Base-by-base conservation (phyloP, 768 basidiomycete species). In the Rubroboletus satanas region DNA sequence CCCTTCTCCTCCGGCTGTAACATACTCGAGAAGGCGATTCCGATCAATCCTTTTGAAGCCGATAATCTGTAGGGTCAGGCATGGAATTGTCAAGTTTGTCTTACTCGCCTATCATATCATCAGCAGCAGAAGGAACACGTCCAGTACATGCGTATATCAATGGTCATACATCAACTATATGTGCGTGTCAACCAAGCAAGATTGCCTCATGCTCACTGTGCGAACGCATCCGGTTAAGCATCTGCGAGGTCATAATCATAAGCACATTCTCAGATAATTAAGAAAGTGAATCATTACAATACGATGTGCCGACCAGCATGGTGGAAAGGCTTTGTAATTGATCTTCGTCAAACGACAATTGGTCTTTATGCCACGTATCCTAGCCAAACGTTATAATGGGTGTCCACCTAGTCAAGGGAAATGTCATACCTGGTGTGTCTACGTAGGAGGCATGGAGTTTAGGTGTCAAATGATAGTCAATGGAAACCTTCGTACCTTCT, bases 321-420 rank as follows among this genome's bases (percentile, higher is more conserved):
- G 87, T 85, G 26, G 90, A 90, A 61, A 96, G 79, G 61, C 83
- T 88, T 67, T 90, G 87, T 46, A 94, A 71, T 64, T 94, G 93
- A 65, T 95, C 93, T 71, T 96, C 93, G 64, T 91, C 84, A 69
- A 96, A 95, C 49, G 80, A 78, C 48, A 82, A 78, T 65, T 93
- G 90, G 71, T 96, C 93, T 64, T 88, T 90, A 65, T 90, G 89
- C 91, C 91, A 93, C 35, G 90, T 92, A 67, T 95, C 93, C 85
- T 93, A 67, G 42, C 48, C 55, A 49, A 54, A 58, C 45, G 51
- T 32, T 45, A n/a, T 36, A 36, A 52, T 46, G 9, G 46, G 55
- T 55, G 59, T 52, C 18, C 26, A 21, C 7, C 31, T 31, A 29
- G 9, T 54, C 52, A 23, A 39, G 29, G 32, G 14, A 39, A 33